These are phyloP conservation scores for Pseudogymnoascus verrucosus DNA, from an alignment of 2,329 filamentous ascomycete species.

Conservation along the genomic window DNA sequence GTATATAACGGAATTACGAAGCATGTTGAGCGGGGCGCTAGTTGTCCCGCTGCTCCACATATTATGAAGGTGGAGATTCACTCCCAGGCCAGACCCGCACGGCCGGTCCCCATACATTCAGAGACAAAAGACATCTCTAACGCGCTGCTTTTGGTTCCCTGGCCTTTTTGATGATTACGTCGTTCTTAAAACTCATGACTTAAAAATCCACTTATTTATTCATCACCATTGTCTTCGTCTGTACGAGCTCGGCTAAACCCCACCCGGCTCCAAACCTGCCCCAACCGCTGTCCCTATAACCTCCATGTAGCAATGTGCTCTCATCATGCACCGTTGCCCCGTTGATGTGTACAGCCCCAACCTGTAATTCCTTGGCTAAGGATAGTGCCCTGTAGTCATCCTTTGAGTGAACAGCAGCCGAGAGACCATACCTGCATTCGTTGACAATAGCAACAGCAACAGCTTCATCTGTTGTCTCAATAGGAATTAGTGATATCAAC, in stretches of 20 bases:
- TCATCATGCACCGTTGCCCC: constrained; percentile 20
- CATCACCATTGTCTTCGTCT: constrained; percentile 40
- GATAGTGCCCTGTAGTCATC: constrained; percentile 10
- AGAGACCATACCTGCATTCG: constrained; percentile 18
- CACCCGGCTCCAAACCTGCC: constrained; percentile 19
- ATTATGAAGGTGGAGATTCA: not conserved
- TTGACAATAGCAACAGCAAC: constrained; percentile 16
- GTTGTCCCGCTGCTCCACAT: not conserved
- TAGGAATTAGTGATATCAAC: constrained; percentile 13
- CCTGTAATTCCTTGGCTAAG: constrained; percentile 12
- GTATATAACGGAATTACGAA: not conserved
- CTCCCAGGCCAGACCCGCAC: not conserved
- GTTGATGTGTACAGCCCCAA: constrained; percentile 21
- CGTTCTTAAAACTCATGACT: not conserved
- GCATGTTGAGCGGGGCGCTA: not conserved
- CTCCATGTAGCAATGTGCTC: constrained; percentile 20
- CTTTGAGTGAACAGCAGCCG: constrained; percentile 15
- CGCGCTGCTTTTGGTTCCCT: not conserved
- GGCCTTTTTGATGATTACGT: not conserved
- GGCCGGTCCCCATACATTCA: not conserved
- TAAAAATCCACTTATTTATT: not conserved
- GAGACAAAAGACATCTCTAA: not conserved
- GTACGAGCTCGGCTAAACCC: constrained; percentile 51
- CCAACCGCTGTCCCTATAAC: constrained; percentile 19
- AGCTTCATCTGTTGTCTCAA: constrained; percentile 15